Base-by-base conservation (phyloP, 2,329 filamentous ascomycete species). In the Colletotrichum graminicola region DNA sequence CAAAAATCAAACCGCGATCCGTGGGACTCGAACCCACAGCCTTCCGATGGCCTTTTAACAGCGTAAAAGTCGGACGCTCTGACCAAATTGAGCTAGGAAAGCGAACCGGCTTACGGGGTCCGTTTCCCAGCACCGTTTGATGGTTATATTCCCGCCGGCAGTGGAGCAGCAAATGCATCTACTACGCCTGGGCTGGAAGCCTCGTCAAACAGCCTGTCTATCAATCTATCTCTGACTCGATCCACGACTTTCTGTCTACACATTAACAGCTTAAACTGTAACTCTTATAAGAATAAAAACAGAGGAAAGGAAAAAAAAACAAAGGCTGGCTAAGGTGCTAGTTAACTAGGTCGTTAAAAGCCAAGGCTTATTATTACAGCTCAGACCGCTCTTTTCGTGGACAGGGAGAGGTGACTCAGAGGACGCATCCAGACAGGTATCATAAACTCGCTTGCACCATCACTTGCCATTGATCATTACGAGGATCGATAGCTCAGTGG, bases 401-500 rank as follows among this genome's bases (percentile, higher is more conserved):
- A 11, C 1, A 26, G 26, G 23, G 45, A 26, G 26, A 18, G n/a
- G 45, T 34, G 5, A 11, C 26, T 32, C 18, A 18, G 14, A 39
- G n/a, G 7, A 26, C 29, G 3, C 29, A 47, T 23, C 3, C 4
- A 47, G 21, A 47, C 21, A n/a, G 1, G 2, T 47, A 12, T 47
- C 14, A 12, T 47, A 21, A 36, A 21, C 5, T 23, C 14, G 4
- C 3, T 11, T 43, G 5, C 21, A 5, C 8, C 21, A 2, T 0
- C 1, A 5, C 1, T 5, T 0, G 1, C 1, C 0, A 10, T 1
- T 14, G 36, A 0, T 2, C 5, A n/a, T 32, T 1, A 43, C 54
- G 32, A 55, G 67, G 62, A 70, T 70, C 62, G 62, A 66, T 70
- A 70, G 67, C 67, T 70, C 62, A 61, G 67, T 70, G 67, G 62